Evolutionary conservation across 2,329 filamentous ascomycete species (phyloP), one percentile per base, ranked within the genome.

Genomic region (Penicillium sp.): DNA sequence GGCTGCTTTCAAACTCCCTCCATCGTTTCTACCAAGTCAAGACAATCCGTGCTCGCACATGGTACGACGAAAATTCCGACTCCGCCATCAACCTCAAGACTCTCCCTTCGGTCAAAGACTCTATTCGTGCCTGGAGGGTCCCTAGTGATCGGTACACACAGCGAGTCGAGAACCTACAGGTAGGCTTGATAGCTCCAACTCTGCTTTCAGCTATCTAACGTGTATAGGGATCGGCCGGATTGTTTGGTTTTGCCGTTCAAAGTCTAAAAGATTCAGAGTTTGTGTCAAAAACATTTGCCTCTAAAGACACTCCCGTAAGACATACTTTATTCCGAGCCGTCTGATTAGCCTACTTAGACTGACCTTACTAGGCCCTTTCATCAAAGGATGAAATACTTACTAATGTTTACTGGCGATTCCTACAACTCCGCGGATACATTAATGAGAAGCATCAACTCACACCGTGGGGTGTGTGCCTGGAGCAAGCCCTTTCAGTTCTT

Each of bases 361-460:
- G 50, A 67, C 65, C 58, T 61, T 31, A 17, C 60, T 58, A 85
- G 78, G 71, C 74, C 15, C 74, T 85, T 8, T 86, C 84, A 62
- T 86, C 89, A n/a, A 86, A 90, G 65, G 84, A 90, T 17, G 91
- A 95, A 70, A 85, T 94, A 58, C 80, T 85, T 26, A 81, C 92
- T 19, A 91, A 97, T 70, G 87, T 90, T 7, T 85, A 94, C 62
- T 97, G 92, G 90, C 88, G 93, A 59, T 95, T 97, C 77, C 84
- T 99, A 23, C 92, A 97, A 73, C 84, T 98, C 53, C 88, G 93
- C 62, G 93, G 90, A 26, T 99, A 97, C 71, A 84, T 96, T 51
- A 87, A 95, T 68, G 83, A 86, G 52, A 84, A 86, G 62, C 94
- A 98, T 76, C 86, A 89, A 63, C 84, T 97, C 64, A 97, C 93